Evolutionary conservation across 1,139 yeast genomes (phyloP), one percentile per base, ranked within the genome.

Genomic region (Geotrichum cucujoidarum): DNA sequence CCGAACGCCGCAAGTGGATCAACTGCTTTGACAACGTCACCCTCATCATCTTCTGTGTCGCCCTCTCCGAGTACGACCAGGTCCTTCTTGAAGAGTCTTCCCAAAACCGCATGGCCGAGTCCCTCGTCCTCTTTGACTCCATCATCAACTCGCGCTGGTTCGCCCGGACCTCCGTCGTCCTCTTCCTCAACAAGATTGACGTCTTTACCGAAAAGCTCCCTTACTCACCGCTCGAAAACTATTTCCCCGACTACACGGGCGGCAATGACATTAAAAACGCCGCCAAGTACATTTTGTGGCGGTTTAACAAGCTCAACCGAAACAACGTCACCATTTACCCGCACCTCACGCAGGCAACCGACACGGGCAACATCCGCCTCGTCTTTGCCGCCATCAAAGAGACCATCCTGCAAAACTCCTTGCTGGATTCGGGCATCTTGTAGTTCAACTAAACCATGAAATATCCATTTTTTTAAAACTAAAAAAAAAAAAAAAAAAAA

Each of bases 1-100:
- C 92, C 1, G 97, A 89, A 68, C 79, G 97, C 48, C 87, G 87
- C 61, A 89, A 89, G 65, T 89, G 97, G 97, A 89, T 89, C 57
- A 95, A 89, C 66, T 89, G 96, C 63, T 89, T 89, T 60, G 95
- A 89, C 66, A 88, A 89, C 59, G 97, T 89, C 30, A 85, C 96
- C 0, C 73, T 86, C 44, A 85, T 89, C 44, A 87, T 89, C 51
- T 89, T 88, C 64, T 88, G 96, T 66, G 95, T 88, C 18, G 90
- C 97, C 0, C 69, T 89, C 45, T 82, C 92, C 1, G 97, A 89
- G 65, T 89, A 89, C 61, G 96, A 89, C 66, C 96, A 88, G 66
- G 85, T 80, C 1, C 68, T 89, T 51, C 67, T 86, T 48, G 97
- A 89, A 66, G 95, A 89, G 61, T 50, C 55, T 33, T 58, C 62